A percentile compares a stretch with the other conserved stretches of the same genome.
Conservation (phyloP, 345 rosid genomes). For the Mangifera indica region DNA sequence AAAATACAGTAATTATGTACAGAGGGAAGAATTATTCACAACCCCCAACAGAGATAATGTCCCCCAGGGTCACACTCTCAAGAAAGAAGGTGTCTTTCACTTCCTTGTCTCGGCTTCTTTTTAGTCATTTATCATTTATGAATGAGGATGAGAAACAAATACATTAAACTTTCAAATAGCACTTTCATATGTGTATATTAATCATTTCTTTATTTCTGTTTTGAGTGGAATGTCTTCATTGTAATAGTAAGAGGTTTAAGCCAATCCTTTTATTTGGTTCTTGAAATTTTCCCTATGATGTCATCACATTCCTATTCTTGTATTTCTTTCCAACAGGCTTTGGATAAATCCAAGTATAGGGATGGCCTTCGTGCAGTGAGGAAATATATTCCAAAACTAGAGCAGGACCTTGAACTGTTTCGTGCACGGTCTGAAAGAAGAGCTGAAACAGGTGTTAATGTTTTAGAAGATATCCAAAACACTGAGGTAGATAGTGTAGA, state of each 20-base stretch:
- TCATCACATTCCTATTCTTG: not conserved
- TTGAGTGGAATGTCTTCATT: too few species aligned
- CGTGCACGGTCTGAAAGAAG: constrained; percentile 23
- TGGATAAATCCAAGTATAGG: constrained; percentile 84
- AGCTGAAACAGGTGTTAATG: constrained; percentile 27
- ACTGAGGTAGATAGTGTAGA: constrained; percentile 42
- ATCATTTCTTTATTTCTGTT: too few species aligned
- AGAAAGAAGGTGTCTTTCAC: constrained; percentile 64
- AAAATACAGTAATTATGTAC: constrained; percentile 81
- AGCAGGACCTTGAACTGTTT: not conserved
- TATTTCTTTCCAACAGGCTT: constrained; percentile 40
- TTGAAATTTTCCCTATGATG: too few species aligned
- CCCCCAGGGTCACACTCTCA: constrained; percentile 50
- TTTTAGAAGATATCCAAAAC: constrained; percentile 24
- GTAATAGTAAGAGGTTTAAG: too few species aligned
- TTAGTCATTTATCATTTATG: not conserved
- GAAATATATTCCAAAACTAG: constrained; percentile 52
- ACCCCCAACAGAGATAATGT: constrained; percentile 96
- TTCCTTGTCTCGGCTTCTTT: not conserved
- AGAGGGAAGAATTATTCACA: constrained; percentile 93
- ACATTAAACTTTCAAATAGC: not conserved
- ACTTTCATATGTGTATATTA: too few species aligned
- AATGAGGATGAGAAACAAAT: not conserved
- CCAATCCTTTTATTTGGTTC: too few species aligned
- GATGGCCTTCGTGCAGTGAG: constrained; percentile 83